Percentiles rank a stretch among this genome's conserved stretches.
Evolutionary conservation across 169 alveolate species (phyloP).

Genomic region (Blepharisma undulans): DNA sequence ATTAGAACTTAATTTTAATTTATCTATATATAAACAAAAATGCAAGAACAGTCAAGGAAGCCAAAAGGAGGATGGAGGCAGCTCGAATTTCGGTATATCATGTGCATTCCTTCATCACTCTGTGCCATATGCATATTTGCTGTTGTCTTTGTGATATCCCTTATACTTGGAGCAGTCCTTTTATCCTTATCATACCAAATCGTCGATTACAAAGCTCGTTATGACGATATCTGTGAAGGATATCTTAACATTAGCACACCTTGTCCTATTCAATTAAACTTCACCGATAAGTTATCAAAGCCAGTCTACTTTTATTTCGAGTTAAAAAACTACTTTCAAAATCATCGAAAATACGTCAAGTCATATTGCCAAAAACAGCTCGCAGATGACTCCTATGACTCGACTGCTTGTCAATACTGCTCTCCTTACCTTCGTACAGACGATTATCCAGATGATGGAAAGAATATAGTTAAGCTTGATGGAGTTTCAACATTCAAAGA

Average conservation of each 20-base stretch:
- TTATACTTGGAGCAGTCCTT: background rate
- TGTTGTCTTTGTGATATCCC: background rate
- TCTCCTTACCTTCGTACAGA: background rate
- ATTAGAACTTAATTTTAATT: too few relatives aligned
- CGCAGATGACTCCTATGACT: conserved; percentile 57
- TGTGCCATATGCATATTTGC: background rate
- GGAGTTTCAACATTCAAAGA: background rate
- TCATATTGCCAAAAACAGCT: conserved; percentile 68
- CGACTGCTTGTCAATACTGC: background rate
- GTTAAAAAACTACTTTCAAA: conserved; percentile 73
- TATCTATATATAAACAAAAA: background rate
- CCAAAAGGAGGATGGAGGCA: conserved; percentile 32
- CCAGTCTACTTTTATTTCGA: conserved; percentile 83
- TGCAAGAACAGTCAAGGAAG: background rate
- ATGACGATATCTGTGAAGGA: background rate
- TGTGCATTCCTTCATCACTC: background rate
- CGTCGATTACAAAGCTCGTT: background rate
- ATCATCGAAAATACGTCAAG: conserved; percentile 83
- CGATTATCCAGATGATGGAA: background rate
- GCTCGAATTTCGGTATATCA: background rate
- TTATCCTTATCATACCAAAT: background rate
- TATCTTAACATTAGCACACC: background rate
- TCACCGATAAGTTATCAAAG: conserved; percentile 55
- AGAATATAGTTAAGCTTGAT: background rate
- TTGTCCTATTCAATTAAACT: background rate